Evolutionary conservation across 1,139 yeast genomes (phyloP).

Genomic region (Yamadazyma kanchanaburiensis): DNA sequence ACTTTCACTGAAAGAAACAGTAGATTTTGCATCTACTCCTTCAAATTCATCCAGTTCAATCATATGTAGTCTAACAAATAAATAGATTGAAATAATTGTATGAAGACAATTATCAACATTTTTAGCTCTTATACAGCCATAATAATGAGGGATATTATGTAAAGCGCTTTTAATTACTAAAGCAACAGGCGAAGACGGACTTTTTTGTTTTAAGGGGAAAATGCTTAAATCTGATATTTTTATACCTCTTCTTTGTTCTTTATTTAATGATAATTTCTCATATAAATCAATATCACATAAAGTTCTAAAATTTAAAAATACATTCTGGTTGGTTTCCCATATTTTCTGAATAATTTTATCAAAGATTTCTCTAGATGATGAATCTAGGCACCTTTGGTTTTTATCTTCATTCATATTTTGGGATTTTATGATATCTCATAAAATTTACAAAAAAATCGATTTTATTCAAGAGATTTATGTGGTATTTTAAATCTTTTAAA

Average conservation of each 20-base stretch:
- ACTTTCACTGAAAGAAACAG: constrained; percentile 16
- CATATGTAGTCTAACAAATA: constrained; percentile 29
- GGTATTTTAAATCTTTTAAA: no score
- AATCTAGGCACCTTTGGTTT: no score
- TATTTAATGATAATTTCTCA: constrained; percentile 19
- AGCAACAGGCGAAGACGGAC: constrained; percentile 9
- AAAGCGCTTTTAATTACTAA: constrained; percentile 9
- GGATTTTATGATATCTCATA: no score
- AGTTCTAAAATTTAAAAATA: constrained; percentile 17
- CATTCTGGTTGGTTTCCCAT: constrained; percentile 14
- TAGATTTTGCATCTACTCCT: constrained; percentile 5
- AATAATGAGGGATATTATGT: constrained; percentile 10
- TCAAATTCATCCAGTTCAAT: constrained; percentile 15
- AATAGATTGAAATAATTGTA: constrained; percentile 25
- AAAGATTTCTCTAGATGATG: not conserved
- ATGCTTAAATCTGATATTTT: constrained; percentile 20
- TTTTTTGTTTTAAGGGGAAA: constrained; percentile 12
- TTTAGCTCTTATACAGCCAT: constrained; percentile 25
- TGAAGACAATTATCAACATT: constrained; percentile 30
- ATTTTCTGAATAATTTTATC: not conserved
- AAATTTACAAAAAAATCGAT: no score
- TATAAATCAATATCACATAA: constrained; percentile 26
- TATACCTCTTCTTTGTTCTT: constrained; percentile 22
- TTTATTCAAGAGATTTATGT: no score
- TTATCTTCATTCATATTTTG: not conserved